phyloP scores from a whole-genome alignment of 164 flowering plant genomes.

The Vitis cinerea region DNA sequence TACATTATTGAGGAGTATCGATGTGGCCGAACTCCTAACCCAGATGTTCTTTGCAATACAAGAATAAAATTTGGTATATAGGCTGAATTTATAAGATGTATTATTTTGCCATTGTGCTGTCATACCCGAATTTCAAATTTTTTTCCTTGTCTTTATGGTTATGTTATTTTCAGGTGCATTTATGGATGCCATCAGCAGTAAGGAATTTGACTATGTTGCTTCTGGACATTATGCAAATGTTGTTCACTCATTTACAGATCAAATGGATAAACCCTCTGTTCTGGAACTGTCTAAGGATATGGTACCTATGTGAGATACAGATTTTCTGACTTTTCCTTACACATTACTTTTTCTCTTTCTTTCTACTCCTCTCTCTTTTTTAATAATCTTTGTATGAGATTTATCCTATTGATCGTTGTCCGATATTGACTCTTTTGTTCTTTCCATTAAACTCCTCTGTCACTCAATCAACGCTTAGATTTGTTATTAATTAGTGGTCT shows the following conservation, averaged over 20 bases:
- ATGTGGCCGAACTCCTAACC: conserved; percentile 92
- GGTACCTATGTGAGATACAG: conserved; percentile 38
- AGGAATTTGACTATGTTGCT: conserved; percentile 82
- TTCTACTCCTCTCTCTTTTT: neutral
- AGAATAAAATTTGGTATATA: conserved; percentile 92
- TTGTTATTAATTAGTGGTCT: too few species aligned
- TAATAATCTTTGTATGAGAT: too few species aligned
- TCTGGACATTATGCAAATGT: conserved; percentile 97
- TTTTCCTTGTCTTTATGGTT: neutral
- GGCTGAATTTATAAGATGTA: neutral
- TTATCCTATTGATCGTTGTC: too few species aligned
- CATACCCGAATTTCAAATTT: neutral
- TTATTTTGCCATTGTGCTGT: neutral
- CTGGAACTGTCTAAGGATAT: conserved; percentile 71
- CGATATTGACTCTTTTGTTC: too few species aligned
- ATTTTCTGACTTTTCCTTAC: neutral
- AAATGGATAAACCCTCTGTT: conserved; percentile 42
- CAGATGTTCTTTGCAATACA: conserved; percentile 97
- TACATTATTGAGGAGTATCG: conserved; percentile 86
- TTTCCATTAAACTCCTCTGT: too few species aligned
- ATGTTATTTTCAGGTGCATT: conserved; percentile 65
- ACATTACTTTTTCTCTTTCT: neutral
- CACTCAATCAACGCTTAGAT: too few species aligned
- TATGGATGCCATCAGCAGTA: conserved; percentile 78
- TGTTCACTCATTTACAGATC: conserved; percentile 47